Percentiles rank a stretch among this genome's conserved stretches.
Evolutionary conservation across 83 land plant genomes (phyloP).

Genomic region (Diphasiastrum complanatum): DNA sequence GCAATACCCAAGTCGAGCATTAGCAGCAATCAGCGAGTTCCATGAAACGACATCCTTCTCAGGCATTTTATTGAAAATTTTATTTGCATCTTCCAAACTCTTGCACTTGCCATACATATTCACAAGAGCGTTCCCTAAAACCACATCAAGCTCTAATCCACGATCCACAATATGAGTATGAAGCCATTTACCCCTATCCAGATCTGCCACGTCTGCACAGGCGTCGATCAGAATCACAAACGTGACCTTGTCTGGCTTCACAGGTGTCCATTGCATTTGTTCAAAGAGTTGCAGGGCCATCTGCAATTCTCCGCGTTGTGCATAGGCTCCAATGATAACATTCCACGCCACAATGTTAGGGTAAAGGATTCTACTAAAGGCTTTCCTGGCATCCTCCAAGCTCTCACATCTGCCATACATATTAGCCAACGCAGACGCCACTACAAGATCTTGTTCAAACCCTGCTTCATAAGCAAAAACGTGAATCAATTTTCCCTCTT

Average conservation of each 20-base stretch:
- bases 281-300: neutral
- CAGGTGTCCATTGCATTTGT: neutral
- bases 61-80: neutral
- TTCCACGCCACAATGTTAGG: constrained; percentile 3
- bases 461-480: neutral
- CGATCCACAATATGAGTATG: neutral
- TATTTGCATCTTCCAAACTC: neutral
- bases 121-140: neutral
- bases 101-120: neutral
- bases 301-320: neutral
- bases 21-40: neutral
- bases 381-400: neutral
- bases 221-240: neutral
- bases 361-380: neutral
- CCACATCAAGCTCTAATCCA: neutral
- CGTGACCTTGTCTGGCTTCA: neutral
- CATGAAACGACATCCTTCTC: neutral
- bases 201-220: neutral
- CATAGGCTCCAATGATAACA: neutral
- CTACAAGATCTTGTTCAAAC: neutral
- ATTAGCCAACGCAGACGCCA: neutral
- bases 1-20: neutral
- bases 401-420: constrained; percentile 1
- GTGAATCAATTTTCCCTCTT: neutral
- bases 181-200: neutral